Conservation (phyloP, 73 alveolate genomes). For the Breviolum minutum region DNA sequence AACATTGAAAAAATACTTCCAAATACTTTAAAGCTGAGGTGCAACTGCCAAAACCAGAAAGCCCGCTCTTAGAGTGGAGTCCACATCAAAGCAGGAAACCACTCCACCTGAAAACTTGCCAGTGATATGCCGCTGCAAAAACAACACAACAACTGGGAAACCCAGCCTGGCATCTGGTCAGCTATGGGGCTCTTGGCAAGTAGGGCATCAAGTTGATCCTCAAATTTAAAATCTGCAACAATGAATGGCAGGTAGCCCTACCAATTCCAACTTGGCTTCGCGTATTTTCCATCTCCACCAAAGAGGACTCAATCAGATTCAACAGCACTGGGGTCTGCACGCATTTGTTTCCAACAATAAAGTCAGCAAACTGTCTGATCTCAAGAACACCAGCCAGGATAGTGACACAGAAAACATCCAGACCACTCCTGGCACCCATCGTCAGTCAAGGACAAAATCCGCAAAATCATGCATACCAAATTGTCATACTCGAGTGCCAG, state of each 20-base stretch:
- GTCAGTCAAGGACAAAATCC: neutral
- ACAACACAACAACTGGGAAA: neutral
- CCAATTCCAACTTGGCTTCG: neutral
- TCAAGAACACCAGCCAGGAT: slow-evolving; percentile 78
- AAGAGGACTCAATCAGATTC: neutral
- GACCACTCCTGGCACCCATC: slow-evolving; percentile 43
- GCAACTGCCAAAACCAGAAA: slow-evolving; percentile 37
- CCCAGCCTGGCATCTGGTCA: slow-evolving; percentile 73
- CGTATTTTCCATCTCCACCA: neutral
- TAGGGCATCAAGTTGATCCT: neutral
- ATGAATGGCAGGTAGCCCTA: neutral
- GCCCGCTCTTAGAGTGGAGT: slow-evolving; percentile 64
- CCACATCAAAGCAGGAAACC: slow-evolving; percentile 73
- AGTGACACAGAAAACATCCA: slow-evolving; percentile 80
- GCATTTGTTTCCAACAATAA: slow-evolving; percentile 78
- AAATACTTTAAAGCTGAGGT: neutral
- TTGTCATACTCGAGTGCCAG: neutral
- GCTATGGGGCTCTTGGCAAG: slow-evolving; percentile 55
- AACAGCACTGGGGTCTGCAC: slow-evolving; percentile 14
- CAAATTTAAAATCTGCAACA: too few relatives aligned
- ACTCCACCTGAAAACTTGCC: neutral
- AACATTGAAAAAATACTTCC: neutral
- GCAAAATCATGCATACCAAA: neutral
- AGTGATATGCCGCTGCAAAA: neutral
- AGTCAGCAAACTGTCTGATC: slow-evolving; percentile 64